These are phyloP conservation scores for Haplosporangium sp. DNA, from an alignment of 371 early-diverging fungal species.

Conservation along the genomic window DNA sequence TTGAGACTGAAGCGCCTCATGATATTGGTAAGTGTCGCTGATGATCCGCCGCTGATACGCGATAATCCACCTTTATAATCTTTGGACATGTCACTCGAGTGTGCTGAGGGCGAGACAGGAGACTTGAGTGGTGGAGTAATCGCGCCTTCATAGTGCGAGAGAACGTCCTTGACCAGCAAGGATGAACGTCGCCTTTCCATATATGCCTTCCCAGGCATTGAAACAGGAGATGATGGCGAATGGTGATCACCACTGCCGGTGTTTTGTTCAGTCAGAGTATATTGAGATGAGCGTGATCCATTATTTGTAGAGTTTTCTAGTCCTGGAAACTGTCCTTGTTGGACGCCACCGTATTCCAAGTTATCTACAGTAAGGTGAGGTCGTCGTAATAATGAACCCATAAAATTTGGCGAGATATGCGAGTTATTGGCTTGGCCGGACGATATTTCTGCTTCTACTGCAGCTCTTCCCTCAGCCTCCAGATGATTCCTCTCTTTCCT, in stretches of 20 bases:
- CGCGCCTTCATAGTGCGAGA: conserved; percentile 42
- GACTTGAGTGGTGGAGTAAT: conserved; percentile 48
- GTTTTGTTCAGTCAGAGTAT: conserved; percentile 25
- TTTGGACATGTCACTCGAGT: conserved; percentile 8
- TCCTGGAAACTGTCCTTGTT: conserved; percentile 12
- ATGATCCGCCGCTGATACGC: not conserved
- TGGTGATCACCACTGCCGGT: not conserved
- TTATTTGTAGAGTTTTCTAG: conserved; percentile 7
- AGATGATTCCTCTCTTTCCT: conserved; percentile 20
- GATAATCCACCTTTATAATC: conserved; percentile 11
- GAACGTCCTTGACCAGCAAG: conserved; percentile 43
- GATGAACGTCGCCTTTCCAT: conserved; percentile 35
- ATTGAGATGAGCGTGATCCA: conserved; percentile 5
- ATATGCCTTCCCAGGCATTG: conserved; percentile 5
- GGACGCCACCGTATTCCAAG: not conserved
- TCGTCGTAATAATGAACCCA: conserved; percentile 16
- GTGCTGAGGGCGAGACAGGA: conserved; percentile 33
- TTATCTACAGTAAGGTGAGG: conserved; percentile 4
- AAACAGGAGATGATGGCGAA: conserved; percentile 16
- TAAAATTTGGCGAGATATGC: not conserved
- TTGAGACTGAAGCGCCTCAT: conserved; percentile 46
- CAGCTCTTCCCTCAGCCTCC: conserved; percentile 9
- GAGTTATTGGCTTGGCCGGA: not conserved
- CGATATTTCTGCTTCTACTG: not conserved
- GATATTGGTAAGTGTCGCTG: conserved; percentile 26